Conservation (phyloP, 495 filamentous ascomycete genomes). For the Pyrenopolyporus hunteri region DNA sequence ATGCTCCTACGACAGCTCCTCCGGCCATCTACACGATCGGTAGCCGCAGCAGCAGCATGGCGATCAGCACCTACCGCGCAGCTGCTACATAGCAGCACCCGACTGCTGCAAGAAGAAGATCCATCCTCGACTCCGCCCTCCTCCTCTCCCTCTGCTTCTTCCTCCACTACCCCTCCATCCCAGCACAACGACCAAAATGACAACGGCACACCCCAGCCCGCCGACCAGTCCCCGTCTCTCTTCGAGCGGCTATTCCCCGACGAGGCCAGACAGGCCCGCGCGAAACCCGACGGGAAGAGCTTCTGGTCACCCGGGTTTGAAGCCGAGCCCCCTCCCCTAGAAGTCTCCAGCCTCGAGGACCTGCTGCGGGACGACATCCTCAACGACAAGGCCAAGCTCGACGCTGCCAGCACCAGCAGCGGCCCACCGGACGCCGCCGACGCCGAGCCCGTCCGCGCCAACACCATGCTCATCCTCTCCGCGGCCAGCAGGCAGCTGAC, state of each 20-base stretch:
- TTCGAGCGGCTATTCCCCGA: conserved; percentile 66
- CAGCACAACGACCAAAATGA: conserved; percentile 1
- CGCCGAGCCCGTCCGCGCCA: conserved; percentile 36
- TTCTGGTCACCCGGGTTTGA: too few relatives aligned
- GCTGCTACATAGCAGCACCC: conserved; percentile 32
- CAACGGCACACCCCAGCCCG: neutral
- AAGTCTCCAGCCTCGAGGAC: too few relatives aligned
- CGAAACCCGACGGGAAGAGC: neutral
- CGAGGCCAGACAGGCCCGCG: conserved; percentile 39
- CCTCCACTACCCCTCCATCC: neutral
- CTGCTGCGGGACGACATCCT: too few relatives aligned
- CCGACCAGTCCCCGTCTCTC: conserved; percentile 46
- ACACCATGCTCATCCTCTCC: conserved; percentile 54
- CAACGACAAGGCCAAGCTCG: neutral
- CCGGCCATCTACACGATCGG: conserved; percentile 46
- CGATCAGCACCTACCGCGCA: conserved; percentile 23
- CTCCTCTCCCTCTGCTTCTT: neutral
- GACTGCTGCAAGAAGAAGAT: conserved; percentile 1
- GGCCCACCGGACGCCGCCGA: neutral
- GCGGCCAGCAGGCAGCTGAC: conserved; percentile 59
- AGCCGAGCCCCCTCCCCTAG: too few relatives aligned
- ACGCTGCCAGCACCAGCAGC: conserved; percentile 3
- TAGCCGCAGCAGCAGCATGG: conserved; percentile 42
- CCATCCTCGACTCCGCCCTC: too few relatives aligned
- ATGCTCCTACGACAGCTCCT: conserved; percentile 49